These are phyloP conservation scores for Aspergillus viridinutans DNA, from an alignment of 2,329 filamentous ascomycete genomes.

Conservation along the genomic window DNA sequence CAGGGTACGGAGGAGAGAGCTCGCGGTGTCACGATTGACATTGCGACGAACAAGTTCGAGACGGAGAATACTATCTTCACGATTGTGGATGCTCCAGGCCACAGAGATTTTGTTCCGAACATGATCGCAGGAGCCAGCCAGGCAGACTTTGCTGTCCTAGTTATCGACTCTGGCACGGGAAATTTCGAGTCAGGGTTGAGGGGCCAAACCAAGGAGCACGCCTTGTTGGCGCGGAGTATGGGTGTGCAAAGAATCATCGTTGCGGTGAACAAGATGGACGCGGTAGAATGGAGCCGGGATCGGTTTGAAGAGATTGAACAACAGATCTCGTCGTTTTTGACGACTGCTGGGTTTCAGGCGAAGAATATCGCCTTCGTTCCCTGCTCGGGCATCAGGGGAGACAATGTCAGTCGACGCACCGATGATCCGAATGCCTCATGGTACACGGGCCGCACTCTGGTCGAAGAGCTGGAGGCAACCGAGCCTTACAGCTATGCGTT, in stretches of 20 bases:
- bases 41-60: conserved; percentile 91
- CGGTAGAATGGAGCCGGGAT: conserved; percentile 73
- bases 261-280: conserved; percentile 93
- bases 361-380: conserved; percentile 85
- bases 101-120: conserved; percentile 94
- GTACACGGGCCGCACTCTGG: conserved; percentile 75
- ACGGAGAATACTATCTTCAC: conserved; percentile 85
- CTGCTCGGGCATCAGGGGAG: conserved; percentile 81
- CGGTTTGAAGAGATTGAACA: conserved; percentile 81
- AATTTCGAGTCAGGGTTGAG: conserved; percentile 91
- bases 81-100: conserved; percentile 90
- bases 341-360: conserved; percentile 71
- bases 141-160: conserved; percentile 90
- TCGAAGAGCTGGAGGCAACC: conserved; percentile 80
- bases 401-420: conserved; percentile 65
- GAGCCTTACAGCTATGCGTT: conserved; percentile 68
- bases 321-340: conserved; percentile 78
- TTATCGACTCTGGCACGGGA: conserved; percentile 85
- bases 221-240: conserved; percentile 81
- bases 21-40: conserved; percentile 92
- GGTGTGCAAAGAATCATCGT: conserved; percentile 85
- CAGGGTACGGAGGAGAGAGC: conserved; percentile 83
- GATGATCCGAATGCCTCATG: conserved; percentile 58
- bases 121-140: conserved; percentile 98
- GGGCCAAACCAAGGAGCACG: conserved; percentile 92